phyloP scores from a whole-genome alignment of 2,329 filamentous ascomycete genomes.

The Dactylellina sp. region DNA sequence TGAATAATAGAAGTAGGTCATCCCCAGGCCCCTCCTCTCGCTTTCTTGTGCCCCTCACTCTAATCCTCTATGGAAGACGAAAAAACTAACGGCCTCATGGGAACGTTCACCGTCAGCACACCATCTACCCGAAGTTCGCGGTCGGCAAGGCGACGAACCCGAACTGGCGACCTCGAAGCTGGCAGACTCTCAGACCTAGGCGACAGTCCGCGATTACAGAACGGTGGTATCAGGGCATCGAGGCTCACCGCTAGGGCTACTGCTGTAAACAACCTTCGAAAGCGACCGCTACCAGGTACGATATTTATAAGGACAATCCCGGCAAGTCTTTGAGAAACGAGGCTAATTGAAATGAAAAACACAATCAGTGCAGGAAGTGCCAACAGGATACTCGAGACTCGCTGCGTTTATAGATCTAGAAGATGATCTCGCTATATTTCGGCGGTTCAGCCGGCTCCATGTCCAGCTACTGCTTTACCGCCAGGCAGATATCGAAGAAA shows the following conservation, averaged over 20 bases:
- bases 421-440: constrained; percentile 45
- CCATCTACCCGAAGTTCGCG: constrained; percentile 28
- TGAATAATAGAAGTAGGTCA: constrained; percentile 25
- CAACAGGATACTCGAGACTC: constrained; percentile 45
- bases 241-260: constrained; percentile 8
- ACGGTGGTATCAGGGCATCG: constrained; percentile 23
- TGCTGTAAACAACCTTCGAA: constrained; percentile 1
- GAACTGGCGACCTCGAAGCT: constrained; percentile 46
- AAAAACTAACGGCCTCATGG: constrained; percentile 53
- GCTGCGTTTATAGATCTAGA: constrained; percentile 50
- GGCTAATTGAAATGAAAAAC: constrained; percentile 30
- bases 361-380: constrained; percentile 36
- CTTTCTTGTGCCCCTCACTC: constrained; percentile 4
- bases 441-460: constrained; percentile 45
- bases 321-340: neutral
- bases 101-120: constrained; percentile 44
- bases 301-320: neutral
- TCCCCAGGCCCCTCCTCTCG: constrained; percentile 6
- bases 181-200: constrained; percentile 23
- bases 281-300: constrained; percentile 39
- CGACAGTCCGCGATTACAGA: constrained; percentile 13
- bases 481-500: constrained; percentile 52
- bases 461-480: constrained; percentile 44
- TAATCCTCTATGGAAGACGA: neutral
- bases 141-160: constrained; percentile 42